Evolutionary conservation across 1,284 basidiomycete species (phyloP).

Genomic region (Apiotrichum mycotoxinovorans): DNA sequence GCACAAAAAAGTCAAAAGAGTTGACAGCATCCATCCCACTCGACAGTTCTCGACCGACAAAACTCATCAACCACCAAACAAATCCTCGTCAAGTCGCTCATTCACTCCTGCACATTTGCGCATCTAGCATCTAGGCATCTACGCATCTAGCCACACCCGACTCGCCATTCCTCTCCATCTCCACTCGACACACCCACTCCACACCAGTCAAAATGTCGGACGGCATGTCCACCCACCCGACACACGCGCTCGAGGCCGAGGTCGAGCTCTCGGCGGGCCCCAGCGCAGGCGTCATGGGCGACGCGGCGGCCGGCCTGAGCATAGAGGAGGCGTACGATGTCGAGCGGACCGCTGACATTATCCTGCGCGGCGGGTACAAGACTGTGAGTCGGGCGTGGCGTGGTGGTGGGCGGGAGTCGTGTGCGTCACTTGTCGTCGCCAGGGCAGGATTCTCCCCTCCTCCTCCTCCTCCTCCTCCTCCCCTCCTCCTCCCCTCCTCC

Average conservation of each 20-base stretch:
- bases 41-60: neutral
- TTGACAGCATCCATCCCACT: too few species aligned
- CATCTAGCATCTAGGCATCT: neutral
- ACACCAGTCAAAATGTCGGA: slow-evolving; percentile 38
- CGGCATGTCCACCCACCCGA: slow-evolving; percentile 44
- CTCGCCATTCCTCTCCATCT: too few species aligned
- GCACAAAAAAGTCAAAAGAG: too few species aligned
- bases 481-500: too few species aligned
- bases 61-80: neutral
- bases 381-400: too few species aligned
- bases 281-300: slow-evolving; percentile 32
- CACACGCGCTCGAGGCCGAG: slow-evolving; percentile 46
- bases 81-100: too few species aligned
- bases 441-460: too few species aligned
- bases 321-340: slow-evolving; percentile 51
- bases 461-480: too few species aligned
- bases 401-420: too few species aligned
- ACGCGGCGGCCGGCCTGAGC: slow-evolving; percentile 28
- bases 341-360: slow-evolving; percentile 42
- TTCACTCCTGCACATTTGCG: neutral
- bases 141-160: too few species aligned
- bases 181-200: neutral
- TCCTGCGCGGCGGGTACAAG: slow-evolving; percentile 48
- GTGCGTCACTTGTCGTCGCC: too few species aligned
- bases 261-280: slow-evolving; percentile 13